Base-by-base conservation (phyloP, 1,284 basidiomycete species). In the Puccinia sorghi region DNA sequence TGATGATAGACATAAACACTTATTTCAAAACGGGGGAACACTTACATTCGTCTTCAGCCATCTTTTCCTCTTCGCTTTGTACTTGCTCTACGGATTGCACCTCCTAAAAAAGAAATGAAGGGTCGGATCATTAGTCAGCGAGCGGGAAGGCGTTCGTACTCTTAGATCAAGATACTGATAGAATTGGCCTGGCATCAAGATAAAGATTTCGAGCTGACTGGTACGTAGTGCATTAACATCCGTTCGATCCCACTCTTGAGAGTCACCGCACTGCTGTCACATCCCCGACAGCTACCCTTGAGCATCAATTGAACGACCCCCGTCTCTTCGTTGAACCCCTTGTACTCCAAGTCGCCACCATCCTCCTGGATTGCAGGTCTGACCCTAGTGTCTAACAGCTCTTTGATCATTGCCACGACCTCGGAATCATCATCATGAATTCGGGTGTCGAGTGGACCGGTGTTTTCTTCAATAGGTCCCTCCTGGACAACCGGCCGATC, bases 321-420 rank as follows among this genome's bases (percentile, higher is more conserved):
- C 11, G 74, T 77, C 37, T 77, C 50, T 69, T 77, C 74, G 66
- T 86, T 82, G 81, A 88, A 88, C 11, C 87, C 87, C 70, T 85
- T 84, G 81, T 86, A 88, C 82, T 88, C 87, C 79, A 88, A 86
- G 83, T 88, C 87, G 15, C 86, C 86, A 52, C 86, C 86, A 80
- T 87, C 86, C 81, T 87, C 86, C 56, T 77, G 74, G 25, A 77
- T 77, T 32, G 74, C 48, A 27, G 74, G 74, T 59, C 74, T 54
- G 7, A 77, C 74, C 46, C 74, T 25, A 20, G 64, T 77, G 41
- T 77, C 74, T 25, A 77, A 50, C 25, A 70, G 63, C 39, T 77
- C 74, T 59, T 77, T 77, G 43, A 77, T 77, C 66, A 77, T 77
- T 5, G 64, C 74, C 48, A 77, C 64, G 32, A 77, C 74, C 27